These are phyloP conservation scores for Plasmopara halstedii DNA, from an alignment of 352 stramenopile genomes.

Conservation along the genomic window DNA sequence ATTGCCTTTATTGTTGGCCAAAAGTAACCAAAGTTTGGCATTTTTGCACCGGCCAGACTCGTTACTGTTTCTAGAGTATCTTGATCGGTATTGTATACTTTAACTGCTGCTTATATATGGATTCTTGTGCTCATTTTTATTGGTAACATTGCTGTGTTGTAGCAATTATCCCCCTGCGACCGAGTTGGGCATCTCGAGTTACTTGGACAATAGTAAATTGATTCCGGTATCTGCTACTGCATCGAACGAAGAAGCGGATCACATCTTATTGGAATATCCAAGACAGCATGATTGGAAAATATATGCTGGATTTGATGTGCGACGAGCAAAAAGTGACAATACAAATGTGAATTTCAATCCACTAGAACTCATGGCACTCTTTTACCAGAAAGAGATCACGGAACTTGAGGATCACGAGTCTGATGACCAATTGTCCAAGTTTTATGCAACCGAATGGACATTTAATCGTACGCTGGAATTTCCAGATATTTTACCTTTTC, in stretches of 20 bases:
- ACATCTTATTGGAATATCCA: conserved; percentile 31
- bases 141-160: too few species aligned
- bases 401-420: conserved; percentile 10
- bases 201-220: conserved; percentile 29
- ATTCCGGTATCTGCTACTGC: conserved; percentile 25
- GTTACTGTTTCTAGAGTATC: conserved; percentile 35
- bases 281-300: conserved; percentile 25
- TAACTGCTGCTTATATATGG: neutral
- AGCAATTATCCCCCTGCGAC: conserved; percentile 37
- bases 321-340: conserved; percentile 5
- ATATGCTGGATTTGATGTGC: conserved; percentile 49
- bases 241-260: conserved; percentile 32
- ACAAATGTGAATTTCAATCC: conserved; percentile 4
- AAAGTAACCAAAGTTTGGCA: conserved; percentile 48
- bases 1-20: conserved; percentile 46
- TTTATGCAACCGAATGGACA: conserved; percentile 24
- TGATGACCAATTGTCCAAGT: conserved; percentile 33
- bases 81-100: conserved; percentile 26
- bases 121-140: neutral
- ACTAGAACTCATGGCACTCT: conserved; percentile 31
- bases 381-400: conserved; percentile 28
- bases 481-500: conserved; percentile 43
- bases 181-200: conserved; percentile 40
- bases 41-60: conserved; percentile 46
- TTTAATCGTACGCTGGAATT: conserved; percentile 30